Base-by-base conservation (phyloP, 1,139 yeast genomes). In the Lodderomyces metapsilosis region DNA sequence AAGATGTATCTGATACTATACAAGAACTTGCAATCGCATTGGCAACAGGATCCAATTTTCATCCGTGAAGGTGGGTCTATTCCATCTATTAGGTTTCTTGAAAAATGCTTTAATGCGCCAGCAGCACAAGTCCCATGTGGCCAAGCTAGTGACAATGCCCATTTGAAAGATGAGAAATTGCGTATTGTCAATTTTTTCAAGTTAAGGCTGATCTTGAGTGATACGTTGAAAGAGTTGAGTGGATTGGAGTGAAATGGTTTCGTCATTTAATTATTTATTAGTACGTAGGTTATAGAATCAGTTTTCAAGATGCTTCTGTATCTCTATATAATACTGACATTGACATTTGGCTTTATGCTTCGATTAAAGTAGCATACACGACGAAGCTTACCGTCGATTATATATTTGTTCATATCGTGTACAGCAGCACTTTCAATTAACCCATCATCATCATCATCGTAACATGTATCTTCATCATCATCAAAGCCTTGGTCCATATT, bases 41-140 rank as follows among this genome's bases (percentile, higher is more conserved):
- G 94, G 92, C 66, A 76, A 61, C 70, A 70, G 4, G 82, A 80
- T 41, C 98, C 98, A 0, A 66, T 92, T 36, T 84, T 82, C 47
- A 88, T 92, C 36, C 78, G 98, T 49, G 98, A 92, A 66, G 98
- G 98, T 45, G 98, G 98, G 0, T 87, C 96, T 1, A 89, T 92
- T 57, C 98, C 98, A 1, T 84, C 92, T 11, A 82, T 94, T 6
- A 66, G 97, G 46, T 85, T 85, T 49, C 67, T 92, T 51, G 98
- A 92, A 55, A 86, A 85, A 58, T 73, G 78, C 15, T 86, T 92
- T 52, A 62, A 74, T 41, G 96, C 98, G 2, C 87, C 88, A 16
- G 98, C 97, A 1, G 95, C 92, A 0, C 98, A 92, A 61, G 78
- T 92, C 33, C 98, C 98, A 2, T 88, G 97, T 59, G 98, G 98